These are phyloP conservation scores for Primulina eburnea DNA, from an alignment of 257 asterid genomes.

Conservation along the genomic window DNA sequence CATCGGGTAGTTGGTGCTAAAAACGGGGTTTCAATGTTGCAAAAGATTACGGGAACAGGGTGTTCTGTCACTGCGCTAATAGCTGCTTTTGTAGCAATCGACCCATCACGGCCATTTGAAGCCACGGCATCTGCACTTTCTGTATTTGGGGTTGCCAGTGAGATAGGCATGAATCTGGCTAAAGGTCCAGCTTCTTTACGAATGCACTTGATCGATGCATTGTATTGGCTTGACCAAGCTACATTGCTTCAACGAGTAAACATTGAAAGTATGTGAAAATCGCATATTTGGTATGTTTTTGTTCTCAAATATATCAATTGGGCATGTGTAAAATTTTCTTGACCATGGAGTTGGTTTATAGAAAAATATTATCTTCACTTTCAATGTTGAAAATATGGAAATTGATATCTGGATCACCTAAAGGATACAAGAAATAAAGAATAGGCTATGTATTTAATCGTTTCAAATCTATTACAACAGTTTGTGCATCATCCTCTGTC, in stretches of 20 bases:
- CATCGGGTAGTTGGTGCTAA: conserved; percentile 50
- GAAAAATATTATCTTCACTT: too few relatives aligned
- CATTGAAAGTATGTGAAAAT: conserved; percentile 35
- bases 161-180: conserved; percentile 57
- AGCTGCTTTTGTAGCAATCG: conserved; percentile 73
- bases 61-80: conserved; percentile 84
- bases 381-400: background rate
- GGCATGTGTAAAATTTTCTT: background rate
- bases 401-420: background rate
- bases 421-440: conserved; percentile 13
- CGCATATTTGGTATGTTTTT: background rate
- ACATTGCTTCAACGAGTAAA: conserved; percentile 38
- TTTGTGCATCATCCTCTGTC: background rate
- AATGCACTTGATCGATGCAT: conserved; percentile 62
- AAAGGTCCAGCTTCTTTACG: conserved; percentile 85
- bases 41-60: conserved; percentile 85
- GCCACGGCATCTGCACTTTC: conserved; percentile 85
- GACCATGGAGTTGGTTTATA: too few relatives aligned
- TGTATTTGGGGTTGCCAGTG: conserved; percentile 74
- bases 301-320: background rate
- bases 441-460: background rate
- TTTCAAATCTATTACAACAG: background rate
- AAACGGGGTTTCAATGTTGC: conserved; percentile 86
- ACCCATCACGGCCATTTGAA: conserved; percentile 57
- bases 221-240: conserved; percentile 49